A percentile compares a stretch with the other conserved stretches of the same genome.
Evolutionary conservation across 441 rosid species (phyloP).

Genomic region (Aquilaria agallochum): DNA sequence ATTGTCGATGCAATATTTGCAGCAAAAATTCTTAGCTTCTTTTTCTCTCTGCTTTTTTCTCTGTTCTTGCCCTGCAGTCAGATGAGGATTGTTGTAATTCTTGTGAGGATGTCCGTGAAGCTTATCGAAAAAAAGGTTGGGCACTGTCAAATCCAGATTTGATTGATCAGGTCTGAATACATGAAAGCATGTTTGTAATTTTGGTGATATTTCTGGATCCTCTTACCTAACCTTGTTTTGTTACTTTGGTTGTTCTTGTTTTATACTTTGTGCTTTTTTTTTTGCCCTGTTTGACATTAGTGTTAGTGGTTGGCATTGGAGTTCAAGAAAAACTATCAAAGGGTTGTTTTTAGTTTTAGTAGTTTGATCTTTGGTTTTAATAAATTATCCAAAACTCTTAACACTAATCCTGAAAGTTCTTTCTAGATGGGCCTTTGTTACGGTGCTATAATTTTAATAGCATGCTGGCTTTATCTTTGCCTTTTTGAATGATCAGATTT

Average conservation of each 20-base stretch:
- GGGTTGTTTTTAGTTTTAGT: too few relatives aligned
- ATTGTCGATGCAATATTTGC: too few relatives aligned
- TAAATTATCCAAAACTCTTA: too few relatives aligned
- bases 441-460: not conserved
- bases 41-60: not conserved
- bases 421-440: not conserved
- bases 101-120: conserved; percentile 95
- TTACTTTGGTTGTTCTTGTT: too few relatives aligned
- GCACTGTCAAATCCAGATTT: conserved; percentile 72
- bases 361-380: too few relatives aligned
- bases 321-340: too few relatives aligned
- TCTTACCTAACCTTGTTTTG: too few relatives aligned
- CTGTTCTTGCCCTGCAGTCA: conserved; percentile 31
- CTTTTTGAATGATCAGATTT: not conserved
- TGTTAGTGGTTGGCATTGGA: too few relatives aligned
- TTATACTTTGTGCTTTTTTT: too few relatives aligned
- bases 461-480: not conserved
- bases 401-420: not conserved
- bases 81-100: conserved; percentile 84
- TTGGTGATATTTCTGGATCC: not conserved
- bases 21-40: too few relatives aligned
- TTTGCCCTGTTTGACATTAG: too few relatives aligned
- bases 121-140: conserved; percentile 95
- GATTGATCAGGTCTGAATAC: conserved; percentile 76
- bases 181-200: conserved; percentile 9